Evolutionary conservation across 78 protist genomes (phyloP).

Genomic region (Kipferlia bialata): DNA sequence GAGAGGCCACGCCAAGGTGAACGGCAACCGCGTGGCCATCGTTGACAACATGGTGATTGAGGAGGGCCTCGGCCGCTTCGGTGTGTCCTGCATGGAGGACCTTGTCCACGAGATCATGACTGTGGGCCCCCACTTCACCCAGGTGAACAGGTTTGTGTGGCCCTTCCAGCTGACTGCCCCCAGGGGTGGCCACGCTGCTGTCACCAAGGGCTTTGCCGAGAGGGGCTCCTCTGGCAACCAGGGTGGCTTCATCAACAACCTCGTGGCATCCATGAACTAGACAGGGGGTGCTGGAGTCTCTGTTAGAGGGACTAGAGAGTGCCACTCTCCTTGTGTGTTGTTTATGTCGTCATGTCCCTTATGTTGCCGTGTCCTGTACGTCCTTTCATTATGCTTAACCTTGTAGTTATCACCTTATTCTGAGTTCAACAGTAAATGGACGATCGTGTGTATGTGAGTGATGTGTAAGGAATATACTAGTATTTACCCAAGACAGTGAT

Average conservation of each 20-base stretch:
- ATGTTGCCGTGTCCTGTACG: too few species aligned
- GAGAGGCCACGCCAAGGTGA: slow-evolving; percentile 89
- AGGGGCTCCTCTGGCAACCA: slow-evolving; percentile 98
- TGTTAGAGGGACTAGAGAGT: too few species aligned
- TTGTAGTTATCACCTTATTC: too few species aligned
- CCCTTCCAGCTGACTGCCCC: slow-evolving; percentile 94
- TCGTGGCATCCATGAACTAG: slow-evolving; percentile 44
- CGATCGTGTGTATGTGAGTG: too few species aligned
- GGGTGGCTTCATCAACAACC: slow-evolving; percentile 68
- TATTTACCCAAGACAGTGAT: too few species aligned
- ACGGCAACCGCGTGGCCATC: slow-evolving; percentile 78
- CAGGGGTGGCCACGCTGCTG: slow-evolving; percentile 73
- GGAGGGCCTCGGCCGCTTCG: slow-evolving; percentile 61
- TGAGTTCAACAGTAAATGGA: too few species aligned
- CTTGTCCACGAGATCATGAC: slow-evolving; percentile 96
- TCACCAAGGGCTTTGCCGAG: slow-evolving; percentile 80
- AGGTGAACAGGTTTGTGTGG: slow-evolving; percentile 87
- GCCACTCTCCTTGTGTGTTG: too few species aligned
- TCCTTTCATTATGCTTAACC: too few species aligned
- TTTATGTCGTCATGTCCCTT: too few species aligned
- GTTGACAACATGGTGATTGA: slow-evolving; percentile 73
- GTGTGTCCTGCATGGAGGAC: slow-evolving; percentile 92
- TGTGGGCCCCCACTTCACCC: slow-evolving; percentile 81
- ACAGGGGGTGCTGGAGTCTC: too few species aligned
- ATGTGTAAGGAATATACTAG: too few species aligned